Evolutionary conservation across 305 asterid genomes (phyloP).

Genomic region (Salvia sclarea): DNA sequence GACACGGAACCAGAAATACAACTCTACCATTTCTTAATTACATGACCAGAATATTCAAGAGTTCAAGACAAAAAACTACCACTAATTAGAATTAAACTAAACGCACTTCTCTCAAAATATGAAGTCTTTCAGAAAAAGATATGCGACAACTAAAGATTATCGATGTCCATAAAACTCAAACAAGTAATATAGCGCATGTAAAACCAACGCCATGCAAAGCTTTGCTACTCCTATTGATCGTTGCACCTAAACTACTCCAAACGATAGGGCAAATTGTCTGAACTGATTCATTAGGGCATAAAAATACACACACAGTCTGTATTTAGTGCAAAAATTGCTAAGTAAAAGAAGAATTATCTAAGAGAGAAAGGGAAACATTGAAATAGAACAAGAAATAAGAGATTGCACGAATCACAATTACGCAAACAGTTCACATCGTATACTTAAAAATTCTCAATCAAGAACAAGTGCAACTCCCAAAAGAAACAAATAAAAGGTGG

Average conservation of each 20-base stretch:
- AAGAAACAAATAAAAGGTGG: background rate
- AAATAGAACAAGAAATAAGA: background rate
- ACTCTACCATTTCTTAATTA: no score
- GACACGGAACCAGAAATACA: no score
- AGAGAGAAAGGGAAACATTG: background rate
- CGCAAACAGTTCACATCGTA: background rate
- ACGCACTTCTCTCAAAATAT: no score
- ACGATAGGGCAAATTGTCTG: background rate
- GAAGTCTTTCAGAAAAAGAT: no score
- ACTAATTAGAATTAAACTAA: no score
- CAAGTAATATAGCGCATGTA: background rate
- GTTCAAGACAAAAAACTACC: no score
- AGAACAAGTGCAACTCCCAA: constrained; percentile 26
- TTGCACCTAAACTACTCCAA: background rate
- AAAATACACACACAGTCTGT: background rate
- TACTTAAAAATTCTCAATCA: constrained; percentile 17
- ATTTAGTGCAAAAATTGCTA: constrained; percentile 2
- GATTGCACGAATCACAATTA: constrained; percentile 17
- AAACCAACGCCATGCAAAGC: background rate
- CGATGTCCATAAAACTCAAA: background rate
- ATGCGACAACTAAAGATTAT: no score
- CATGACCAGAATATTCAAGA: no score
- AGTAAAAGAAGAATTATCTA: background rate
- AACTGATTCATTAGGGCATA: no score
- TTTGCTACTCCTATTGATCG: no score